Conservation (phyloP, 2,329 filamentous ascomycete species). For the Calonectria henricotiae region DNA sequence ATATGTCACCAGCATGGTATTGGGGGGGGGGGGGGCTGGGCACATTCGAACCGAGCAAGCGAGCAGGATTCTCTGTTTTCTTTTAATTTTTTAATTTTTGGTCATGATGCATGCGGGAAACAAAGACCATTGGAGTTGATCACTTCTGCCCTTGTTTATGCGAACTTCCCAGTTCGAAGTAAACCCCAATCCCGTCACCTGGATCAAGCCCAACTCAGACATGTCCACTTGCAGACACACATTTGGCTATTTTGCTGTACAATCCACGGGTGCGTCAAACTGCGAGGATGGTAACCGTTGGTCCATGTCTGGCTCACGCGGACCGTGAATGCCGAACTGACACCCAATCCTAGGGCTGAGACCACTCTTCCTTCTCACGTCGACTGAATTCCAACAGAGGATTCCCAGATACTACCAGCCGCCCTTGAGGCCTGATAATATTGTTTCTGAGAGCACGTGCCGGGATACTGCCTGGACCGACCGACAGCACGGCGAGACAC, state of each 20-base stretch:
- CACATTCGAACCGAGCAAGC: not conserved
- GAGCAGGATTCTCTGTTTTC: not conserved
- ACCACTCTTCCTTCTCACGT: not conserved
- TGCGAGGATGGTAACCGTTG: constrained; percentile 10
- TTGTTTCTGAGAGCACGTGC: constrained; percentile 3
- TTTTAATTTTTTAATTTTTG: not conserved
- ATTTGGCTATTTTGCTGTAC: not conserved
- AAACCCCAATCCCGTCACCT: constrained; percentile 12
- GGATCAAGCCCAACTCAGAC: not conserved
- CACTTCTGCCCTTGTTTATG: not conserved
- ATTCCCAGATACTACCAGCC: not conserved
- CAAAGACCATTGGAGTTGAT: not conserved
- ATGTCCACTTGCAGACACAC: not conserved
- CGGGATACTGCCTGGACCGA: constrained; percentile 1
- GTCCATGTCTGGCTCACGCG: not conserved
- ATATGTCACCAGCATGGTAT: not conserved
- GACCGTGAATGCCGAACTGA: constrained; percentile 11
- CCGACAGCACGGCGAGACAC: constrained; percentile 11
- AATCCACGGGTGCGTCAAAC: not conserved
- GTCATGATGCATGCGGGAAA: not conserved
- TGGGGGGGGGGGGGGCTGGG: too few species aligned
- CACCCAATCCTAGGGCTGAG: constrained; percentile 2
- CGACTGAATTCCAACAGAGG: not conserved
- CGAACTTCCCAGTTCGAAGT: not conserved
- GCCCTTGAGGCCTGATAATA: constrained; percentile 4